Base-by-base conservation (phyloP, 1,284 basidiomycete species). In the Irpex lacteus region DNA sequence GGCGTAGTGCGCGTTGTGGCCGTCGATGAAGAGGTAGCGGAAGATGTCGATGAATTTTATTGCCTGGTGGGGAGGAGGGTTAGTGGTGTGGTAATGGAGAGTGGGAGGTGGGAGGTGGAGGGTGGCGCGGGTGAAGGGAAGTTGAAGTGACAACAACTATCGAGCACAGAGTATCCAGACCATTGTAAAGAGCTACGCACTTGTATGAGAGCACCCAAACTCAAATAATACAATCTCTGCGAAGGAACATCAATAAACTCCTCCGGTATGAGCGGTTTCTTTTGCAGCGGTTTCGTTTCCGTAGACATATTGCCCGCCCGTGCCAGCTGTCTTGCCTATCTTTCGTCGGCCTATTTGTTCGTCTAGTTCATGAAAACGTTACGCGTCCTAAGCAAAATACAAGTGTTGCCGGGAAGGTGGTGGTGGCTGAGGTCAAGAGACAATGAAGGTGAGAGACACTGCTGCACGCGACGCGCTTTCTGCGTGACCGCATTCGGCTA, bases 41-140 rank as follows among this genome's bases (percentile, higher is more conserved):
- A 88, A 65, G 60, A 90, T 81, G 72, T 92, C 87, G 54, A 88
- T 74, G 3, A 84, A 63, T 76, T 92, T 93, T 67, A 89, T 80
- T n/a, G 86, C 82, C 87, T 90, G 65, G 5, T 49, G 19, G 18
- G 26, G n/a, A 11, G 26, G n/a, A 6, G 47, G 5, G 52, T 52
- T 59, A 50, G 40, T n/a, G 34, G 32, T 32, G 32, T 32, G 32
- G 32, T 32, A 4, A 32, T 0, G 32, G 32, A 32, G 32, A 32
- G 32, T 32, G 32, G 4, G 32, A 3, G 32, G 32, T n/a, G 32
- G 3, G 32, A 4, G 32, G 32, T 26, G 26, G 26, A 26, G 26
- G 26, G 36, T 40, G 18, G 60, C 36, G 49, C 19, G 13, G 38
- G 19, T n/a, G 5, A 19, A 34, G 32, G 32, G 18, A 38, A 19